These are phyloP conservation scores for Blepharisma stoltei DNA, from an alignment of 73 alveolate species.

Conservation along the genomic window DNA sequence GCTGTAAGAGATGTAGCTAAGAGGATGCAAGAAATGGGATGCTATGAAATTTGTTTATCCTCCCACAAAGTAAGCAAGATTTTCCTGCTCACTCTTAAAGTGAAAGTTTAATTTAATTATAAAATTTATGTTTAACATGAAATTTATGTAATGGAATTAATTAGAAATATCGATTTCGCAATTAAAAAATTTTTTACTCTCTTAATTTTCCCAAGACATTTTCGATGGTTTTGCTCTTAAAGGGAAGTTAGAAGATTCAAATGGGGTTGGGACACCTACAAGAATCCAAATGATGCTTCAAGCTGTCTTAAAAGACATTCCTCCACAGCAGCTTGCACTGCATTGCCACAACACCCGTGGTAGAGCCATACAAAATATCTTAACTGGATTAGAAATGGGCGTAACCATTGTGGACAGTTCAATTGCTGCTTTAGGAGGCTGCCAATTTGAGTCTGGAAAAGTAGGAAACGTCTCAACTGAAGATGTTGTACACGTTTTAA, in stretches of 20 bases:
- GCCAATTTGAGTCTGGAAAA: constrained; percentile 93
- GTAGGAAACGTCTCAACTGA: constrained; percentile 96
- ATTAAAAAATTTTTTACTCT: no score
- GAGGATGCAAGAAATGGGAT: constrained; percentile 66
- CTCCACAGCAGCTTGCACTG: constrained; percentile 55
- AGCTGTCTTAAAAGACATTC: constrained; percentile 33
- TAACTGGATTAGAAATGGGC: constrained; percentile 79
- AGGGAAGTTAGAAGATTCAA: constrained; percentile 92
- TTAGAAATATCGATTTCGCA: no score
- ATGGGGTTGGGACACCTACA: constrained; percentile 86
- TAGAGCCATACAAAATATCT: constrained; percentile 76
- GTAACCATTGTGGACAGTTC: constrained; percentile 77
- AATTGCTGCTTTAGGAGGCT: constrained; percentile 95
- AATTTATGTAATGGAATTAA: no score
- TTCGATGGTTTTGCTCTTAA: no score
- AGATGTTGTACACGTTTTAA: constrained; percentile 73
- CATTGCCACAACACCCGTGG: constrained; percentile 89
- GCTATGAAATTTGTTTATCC: constrained; percentile 87
- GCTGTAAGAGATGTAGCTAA: constrained; percentile 54
- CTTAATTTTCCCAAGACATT: no score
- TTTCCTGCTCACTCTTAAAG: no score
- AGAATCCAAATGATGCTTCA: constrained; percentile 53
- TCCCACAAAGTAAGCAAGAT: no score
- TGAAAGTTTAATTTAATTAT: no score
- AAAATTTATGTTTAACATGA: no score